Evolutionary conservation across 352 stramenopile genomes (phyloP), one percentile per base, ranked within the genome.

Genomic region (Phytopythium kandeliae): DNA sequence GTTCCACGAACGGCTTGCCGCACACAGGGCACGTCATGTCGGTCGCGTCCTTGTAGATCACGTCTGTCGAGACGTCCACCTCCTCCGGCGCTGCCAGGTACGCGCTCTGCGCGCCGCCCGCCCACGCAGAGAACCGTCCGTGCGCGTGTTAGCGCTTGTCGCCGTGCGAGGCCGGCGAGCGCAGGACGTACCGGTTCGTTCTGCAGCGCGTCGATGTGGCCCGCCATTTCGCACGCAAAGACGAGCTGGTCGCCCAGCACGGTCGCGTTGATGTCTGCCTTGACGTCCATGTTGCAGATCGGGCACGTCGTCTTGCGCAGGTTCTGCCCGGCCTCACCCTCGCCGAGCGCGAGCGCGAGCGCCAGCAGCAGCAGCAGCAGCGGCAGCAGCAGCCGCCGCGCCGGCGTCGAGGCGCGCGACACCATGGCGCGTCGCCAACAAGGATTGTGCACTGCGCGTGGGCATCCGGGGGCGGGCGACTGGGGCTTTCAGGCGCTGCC

Each of bases 221-320:
- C 78, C 0, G 81, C 82, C 82, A 93, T 93, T 57, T 89, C 82
- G 49, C 82, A 93, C 21, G 82, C 79, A 66, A 86, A 93, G 21
- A 93, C 57, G 51, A 65, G 64, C 63, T 93, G 82, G 57, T 81
- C 72, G 51, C 81, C 79, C 28, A 83, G 58, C 30, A 93, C 79
- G 40, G 45, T 55, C 51, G 41, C 62, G 56, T 43, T 65, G 62
- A 86, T 82, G 45, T 48, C 40, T 47, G 58, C 52, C 46, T 76
- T 78, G 8, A 79, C 64, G 57, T 84, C 72, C 69, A 81, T 80
- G 48, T 78, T 74, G 57, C 44, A 81, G 25, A 55, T 65, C 51
- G 45, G 71, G 56, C 55, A 78, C 19, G 52, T 68, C 56, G 44
- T 75, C 58, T 84, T 84, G 30, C 57, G 60, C 44, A 85, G 65